Base-by-base conservation (phyloP, 2,329 filamentous ascomycete genomes). In the Fusarium tuaranense region DNA sequence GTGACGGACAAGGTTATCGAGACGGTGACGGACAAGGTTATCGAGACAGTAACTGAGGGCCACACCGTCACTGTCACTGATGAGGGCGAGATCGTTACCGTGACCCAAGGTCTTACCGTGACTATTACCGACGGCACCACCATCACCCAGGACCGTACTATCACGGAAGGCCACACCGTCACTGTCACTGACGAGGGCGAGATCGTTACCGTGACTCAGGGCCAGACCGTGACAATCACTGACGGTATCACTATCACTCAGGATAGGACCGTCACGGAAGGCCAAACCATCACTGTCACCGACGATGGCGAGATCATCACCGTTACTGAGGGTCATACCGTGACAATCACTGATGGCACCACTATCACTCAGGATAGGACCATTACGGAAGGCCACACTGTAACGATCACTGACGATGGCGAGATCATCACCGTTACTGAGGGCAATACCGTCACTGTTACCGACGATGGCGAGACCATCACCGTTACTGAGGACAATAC, bases 91-190 rank as follows among this genome's bases (percentile, higher is more conserved):
- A 70, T 62, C 5, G 25, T 63, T 14, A 66, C 59, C 22, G 55
- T 68, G 10, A 69, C 69, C 13, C 27, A 69, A 27, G 51, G 36
- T 30, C 14, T 39, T 16, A 67, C 70, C 2, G 36, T 65, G 44
- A 73, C 70, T 4, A 25, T 72, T 7, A 70, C 63, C 1, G 25
- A 44, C 18, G 71, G 69, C 0, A 38, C 9, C 2, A 72, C 69
- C 2, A 46, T 72, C 18, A 71, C 68, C 2, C 41, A 68, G 25
- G 64, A 58, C 10, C 32, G 53, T 1, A 39, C 34, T 5, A 18
- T 30, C n/a, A 39, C 34, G n/a, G 58, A 34, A n/a, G n/a, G 41
- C 20, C 41, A 46, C 4, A 46, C 41, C 2, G 36, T 63, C 16
- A 66, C 59, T 36, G 59, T 67, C 12, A 69, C 32, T 34, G 32